Conservation (phyloP, 2,329 filamentous ascomycete species). For the Magnaporthiopsis poae region DNA sequence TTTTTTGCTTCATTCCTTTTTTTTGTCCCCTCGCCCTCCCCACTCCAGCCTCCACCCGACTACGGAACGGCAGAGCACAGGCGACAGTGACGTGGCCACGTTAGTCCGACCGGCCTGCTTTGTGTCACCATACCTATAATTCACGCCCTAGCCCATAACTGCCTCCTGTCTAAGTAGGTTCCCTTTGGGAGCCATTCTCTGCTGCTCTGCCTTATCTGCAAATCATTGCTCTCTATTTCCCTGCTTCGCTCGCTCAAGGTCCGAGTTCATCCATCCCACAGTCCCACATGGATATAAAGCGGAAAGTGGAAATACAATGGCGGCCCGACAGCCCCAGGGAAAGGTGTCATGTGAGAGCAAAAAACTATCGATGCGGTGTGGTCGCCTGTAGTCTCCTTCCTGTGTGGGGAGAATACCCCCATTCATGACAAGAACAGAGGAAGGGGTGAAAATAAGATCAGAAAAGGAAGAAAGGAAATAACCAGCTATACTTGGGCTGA, state of each 20-base stretch:
- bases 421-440: too few species aligned
- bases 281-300: not conserved
- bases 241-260: not conserved
- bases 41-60: not conserved
- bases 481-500: too few species aligned
- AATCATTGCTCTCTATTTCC: not conserved
- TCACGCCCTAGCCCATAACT: not conserved
- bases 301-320: not conserved
- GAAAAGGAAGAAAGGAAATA: too few species aligned
- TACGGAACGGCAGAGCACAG: not conserved
- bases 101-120: not conserved
- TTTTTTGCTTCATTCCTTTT: not conserved
- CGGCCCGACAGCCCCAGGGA: not conserved
- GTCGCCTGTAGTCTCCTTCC: not conserved
- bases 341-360: not conserved
- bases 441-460: not conserved
- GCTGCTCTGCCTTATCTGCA: not conserved
- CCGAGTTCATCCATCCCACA: not conserved
- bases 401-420: not conserved
- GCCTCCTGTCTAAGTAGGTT: not conserved
- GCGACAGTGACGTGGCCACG: not conserved
- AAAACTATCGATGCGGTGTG: not conserved
- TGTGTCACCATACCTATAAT: not conserved
- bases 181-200: not conserved
- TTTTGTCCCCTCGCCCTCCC: too few species aligned